Conservation (phyloP, 2,329 filamentous ascomycete genomes). For the Coccinonectria pachysandricola region DNA sequence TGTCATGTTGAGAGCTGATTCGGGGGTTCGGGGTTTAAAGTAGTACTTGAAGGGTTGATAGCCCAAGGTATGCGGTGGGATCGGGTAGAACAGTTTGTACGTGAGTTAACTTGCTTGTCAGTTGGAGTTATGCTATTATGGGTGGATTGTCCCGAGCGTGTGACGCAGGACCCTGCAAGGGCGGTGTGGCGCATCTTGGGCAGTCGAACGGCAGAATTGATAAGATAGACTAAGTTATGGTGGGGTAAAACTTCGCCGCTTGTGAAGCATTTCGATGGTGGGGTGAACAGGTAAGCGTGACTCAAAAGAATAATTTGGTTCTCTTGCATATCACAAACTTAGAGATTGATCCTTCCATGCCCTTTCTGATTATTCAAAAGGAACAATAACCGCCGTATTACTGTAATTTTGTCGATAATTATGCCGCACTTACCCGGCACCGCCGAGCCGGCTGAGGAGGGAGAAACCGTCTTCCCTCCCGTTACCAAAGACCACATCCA, state of each 20-base stretch:
- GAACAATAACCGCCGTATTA: no score
- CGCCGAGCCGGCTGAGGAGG: slow-evolving; percentile 7
- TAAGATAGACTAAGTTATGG: no score
- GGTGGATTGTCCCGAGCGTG: no score
- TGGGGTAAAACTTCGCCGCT: slow-evolving; percentile 8
- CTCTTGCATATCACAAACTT: no score
- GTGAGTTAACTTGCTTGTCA: no score
- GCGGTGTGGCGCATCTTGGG: slow-evolving; percentile 12
- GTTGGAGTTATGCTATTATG: no score
- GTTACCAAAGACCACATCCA: slow-evolving; percentile 79
- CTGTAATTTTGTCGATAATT: neutral
- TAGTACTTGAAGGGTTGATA: no score
- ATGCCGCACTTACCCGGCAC: slow-evolving; percentile 27
- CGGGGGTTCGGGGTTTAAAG: no score
- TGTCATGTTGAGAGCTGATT: slow-evolving; percentile 53
- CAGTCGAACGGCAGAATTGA: slow-evolving; percentile 17
- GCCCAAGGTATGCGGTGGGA: no score
- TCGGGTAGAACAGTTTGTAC: no score
- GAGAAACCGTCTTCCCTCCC: slow-evolving; percentile 61
- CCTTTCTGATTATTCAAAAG: slow-evolving; percentile 12
- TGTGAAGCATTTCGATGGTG: slow-evolving; percentile 3
- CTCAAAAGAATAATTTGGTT: no score
- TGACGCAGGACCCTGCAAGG: slow-evolving; percentile 9
- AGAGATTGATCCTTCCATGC: no score
- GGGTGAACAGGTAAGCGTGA: slow-evolving; percentile 5